phyloP scores from a whole-genome alignment of 352 stramenopile genomes.

The Pythium brachiatum region DNA sequence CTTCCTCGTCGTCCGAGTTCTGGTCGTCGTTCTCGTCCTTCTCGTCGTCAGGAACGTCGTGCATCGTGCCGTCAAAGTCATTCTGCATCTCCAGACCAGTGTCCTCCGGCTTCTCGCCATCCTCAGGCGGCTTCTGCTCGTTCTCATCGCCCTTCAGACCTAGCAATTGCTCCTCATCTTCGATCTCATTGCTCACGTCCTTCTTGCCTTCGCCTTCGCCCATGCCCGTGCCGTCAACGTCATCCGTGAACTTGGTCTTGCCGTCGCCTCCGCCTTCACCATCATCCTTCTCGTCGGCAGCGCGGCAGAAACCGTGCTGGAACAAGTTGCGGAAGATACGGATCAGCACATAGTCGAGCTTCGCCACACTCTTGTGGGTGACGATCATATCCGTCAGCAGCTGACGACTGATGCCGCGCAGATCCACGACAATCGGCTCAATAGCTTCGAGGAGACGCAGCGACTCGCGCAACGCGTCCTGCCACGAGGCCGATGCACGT shows the following conservation, averaged over 20 bases:
- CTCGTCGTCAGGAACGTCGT: conserved; percentile 94
- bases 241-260: conserved; percentile 97
- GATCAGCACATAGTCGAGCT: conserved; percentile 94
- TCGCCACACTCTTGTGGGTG: conserved; percentile 90
- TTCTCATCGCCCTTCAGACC: conserved; percentile 94
- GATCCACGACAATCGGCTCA: conserved; percentile 54
- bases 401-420: conserved; percentile 79
- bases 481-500: conserved; percentile 18
- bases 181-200: conserved; percentile 99
- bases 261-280: conserved; percentile 79
- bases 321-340: conserved; percentile 96
- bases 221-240: conserved; percentile 99
- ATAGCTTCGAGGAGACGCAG: conserved; percentile 57
- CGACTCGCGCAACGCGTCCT: conserved; percentile 27
- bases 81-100: conserved; percentile 99
- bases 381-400: conserved; percentile 76
- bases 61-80: conserved; percentile 99
- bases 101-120: conserved; percentile 72
- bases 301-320: conserved; percentile 94
- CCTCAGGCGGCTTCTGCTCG: conserved; percentile 65
- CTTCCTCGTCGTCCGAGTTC: conserved; percentile 90
- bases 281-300: conserved; percentile 61
- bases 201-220: conserved; percentile 98
- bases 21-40: conserved; percentile 85
- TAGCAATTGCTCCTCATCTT: conserved; percentile 99